Conservation (phyloP, 1,284 basidiomycete genomes). For the Cryptococcus amylolentus region DNA sequence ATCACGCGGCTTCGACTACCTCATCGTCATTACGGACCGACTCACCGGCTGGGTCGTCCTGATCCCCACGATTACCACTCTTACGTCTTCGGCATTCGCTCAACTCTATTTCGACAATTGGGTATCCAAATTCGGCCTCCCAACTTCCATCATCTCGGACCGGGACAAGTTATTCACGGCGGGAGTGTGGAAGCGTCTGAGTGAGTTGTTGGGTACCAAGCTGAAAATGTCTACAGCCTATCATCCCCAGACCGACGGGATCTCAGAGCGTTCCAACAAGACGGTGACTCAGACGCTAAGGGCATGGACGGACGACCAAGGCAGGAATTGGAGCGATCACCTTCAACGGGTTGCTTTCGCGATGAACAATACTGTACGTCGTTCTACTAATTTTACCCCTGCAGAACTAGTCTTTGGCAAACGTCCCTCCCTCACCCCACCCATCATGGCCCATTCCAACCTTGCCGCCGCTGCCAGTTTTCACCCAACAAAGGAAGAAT, state of each 20-base stretch:
- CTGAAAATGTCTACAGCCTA: not conserved
- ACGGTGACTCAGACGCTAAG: not conserved
- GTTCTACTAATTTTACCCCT: not conserved
- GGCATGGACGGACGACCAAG: not conserved
- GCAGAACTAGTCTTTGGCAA: constrained; percentile 1
- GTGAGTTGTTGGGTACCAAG: too few species aligned
- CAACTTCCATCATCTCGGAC: not conserved
- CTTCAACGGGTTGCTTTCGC: not conserved
- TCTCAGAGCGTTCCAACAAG: constrained; percentile 1
- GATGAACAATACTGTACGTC: not conserved
- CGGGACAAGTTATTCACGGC: not conserved
- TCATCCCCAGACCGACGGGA: not conserved
- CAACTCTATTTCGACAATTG: not conserved
- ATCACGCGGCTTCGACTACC: not conserved
- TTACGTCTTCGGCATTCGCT: not conserved
- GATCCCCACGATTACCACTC: not conserved
- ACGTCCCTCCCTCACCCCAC: not conserved
- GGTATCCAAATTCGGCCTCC: not conserved
- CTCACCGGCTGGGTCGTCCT: not conserved
- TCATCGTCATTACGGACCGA: not conserved
- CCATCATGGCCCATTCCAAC: too few species aligned
- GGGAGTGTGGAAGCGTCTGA: not conserved
- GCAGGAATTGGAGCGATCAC: not conserved
- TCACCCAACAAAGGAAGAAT: not conserved
- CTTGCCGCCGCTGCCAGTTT: too few species aligned